Evolutionary conservation across 805 yeast genomes (phyloP).

Genomic region (Kockiozyma suomiensis): DNA sequence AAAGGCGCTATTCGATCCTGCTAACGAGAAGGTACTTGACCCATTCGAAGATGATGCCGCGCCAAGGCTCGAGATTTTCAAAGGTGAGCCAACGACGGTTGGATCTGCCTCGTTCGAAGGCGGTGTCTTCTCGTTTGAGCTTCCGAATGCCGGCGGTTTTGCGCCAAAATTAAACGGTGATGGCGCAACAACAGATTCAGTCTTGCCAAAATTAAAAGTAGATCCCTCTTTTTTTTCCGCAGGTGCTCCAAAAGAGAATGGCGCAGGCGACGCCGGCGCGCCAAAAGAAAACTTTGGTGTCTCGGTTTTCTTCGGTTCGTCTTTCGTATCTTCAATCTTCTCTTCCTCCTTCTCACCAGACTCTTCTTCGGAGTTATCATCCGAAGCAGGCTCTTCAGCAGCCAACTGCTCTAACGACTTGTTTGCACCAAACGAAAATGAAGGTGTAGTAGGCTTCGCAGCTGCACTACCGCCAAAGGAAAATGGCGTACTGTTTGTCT

Average conservation of each 20-base stretch:
- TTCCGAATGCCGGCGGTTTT: not conserved
- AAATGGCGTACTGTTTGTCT: not conserved
- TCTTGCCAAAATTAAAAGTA: not conserved
- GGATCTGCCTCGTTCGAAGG: constrained; percentile 10
- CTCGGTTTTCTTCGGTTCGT: not conserved
- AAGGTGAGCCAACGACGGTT: constrained; percentile 14
- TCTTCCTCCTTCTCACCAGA: not conserved
- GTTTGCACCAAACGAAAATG: constrained; percentile 1
- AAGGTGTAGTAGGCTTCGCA: not conserved
- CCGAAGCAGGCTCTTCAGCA: constrained; percentile 10
- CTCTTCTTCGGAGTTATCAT: constrained; percentile 7
- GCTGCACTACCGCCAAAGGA: not conserved
- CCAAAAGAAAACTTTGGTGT: not conserved
- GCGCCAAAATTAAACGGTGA: not conserved
- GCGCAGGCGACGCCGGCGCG: not conserved
- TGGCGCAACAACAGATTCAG: not conserved
- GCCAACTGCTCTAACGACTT: constrained; percentile 5
- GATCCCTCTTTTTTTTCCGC: not conserved
- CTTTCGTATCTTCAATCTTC: not conserved
- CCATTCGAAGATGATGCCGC: constrained; percentile 7
- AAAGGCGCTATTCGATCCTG: not conserved
- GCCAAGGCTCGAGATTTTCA: constrained; percentile 23
- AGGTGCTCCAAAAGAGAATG: constrained; percentile 7
- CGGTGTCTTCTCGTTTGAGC: constrained; percentile 7
- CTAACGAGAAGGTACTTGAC: constrained; percentile 3